Evolutionary conservation across 2,329 filamentous ascomycete genomes (phyloP).

Genomic region (Fusarium penzigii): DNA sequence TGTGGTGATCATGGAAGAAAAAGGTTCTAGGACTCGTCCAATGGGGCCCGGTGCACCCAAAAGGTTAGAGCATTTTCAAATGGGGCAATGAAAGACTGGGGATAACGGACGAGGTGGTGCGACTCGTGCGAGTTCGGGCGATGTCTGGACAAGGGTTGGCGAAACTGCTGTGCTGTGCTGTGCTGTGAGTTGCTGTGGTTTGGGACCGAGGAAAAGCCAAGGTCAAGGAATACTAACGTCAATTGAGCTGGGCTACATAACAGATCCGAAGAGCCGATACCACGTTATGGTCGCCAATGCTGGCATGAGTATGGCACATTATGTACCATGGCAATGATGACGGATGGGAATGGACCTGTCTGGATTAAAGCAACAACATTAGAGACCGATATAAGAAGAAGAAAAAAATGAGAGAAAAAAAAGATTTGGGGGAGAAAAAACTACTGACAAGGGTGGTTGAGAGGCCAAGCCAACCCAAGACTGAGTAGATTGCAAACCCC

Average conservation of each 20-base stretch:
- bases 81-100: not conserved
- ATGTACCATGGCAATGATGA: not conserved
- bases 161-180: not conserved
- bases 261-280: conserved; percentile 26
- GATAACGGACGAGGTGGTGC: conserved; percentile 20
- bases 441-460: conserved; percentile 1
- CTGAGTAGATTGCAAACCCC: conserved; percentile 15
- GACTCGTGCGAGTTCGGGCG: conserved; percentile 22
- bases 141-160: conserved; percentile 16
- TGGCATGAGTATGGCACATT: not conserved
- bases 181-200: not conserved
- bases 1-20: not conserved
- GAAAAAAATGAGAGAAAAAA: too few relatives aligned
- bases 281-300: conserved; percentile 10
- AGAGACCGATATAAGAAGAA: too few relatives aligned
- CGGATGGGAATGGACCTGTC: not conserved
- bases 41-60: not conserved
- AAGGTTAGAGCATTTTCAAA: not conserved
- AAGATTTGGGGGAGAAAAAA: not conserved
- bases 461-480: conserved; percentile 9
- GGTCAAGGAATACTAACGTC: not conserved
- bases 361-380: not conserved
- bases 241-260: conserved; percentile 4
- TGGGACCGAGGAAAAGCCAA: conserved; percentile 7
- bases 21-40: not conserved